Evolutionary conservation across 208 protist genomes (phyloP), one percentile per base, ranked within the genome.

Genomic region (Leishmania martiniquensis): DNA sequence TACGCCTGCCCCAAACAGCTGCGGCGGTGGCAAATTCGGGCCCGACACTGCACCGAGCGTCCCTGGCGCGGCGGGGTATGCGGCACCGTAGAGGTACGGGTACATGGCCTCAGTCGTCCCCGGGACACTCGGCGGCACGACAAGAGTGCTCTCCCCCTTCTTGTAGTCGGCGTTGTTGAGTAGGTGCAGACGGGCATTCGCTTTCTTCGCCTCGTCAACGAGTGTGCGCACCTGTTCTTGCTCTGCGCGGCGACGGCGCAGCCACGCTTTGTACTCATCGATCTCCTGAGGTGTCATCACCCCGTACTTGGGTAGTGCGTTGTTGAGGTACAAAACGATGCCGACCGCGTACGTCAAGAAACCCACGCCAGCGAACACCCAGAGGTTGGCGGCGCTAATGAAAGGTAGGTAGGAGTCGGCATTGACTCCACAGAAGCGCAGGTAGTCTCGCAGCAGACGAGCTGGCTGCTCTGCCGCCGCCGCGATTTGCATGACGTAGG

Each of bases 291-390:
- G 81, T 12, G 87, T 91, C 89, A 96, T 93, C 72, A 95, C 82
- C 37, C 91, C 91, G 70, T 95, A 94, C 80, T 94, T 94, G 67
- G 91, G 89, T 34, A 94, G 67, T 9, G 89, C 65, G 77, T 96
- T 91, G 59, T 74, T 85, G 4, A 96, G 79, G 75, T 96, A 94
- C 54, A 96, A n/a, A 76, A 72, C 13, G 32, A 83, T 13, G 25
- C 87, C 87, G 2, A 93, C 73, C 29, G 77, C 69, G 72, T 91
- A 95, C 20, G 81, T 86, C 51, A 89, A 73, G 84, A 81, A 93
- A 25, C 89, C 88, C 32, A 89, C 78, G 0, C 62, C 82, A 63
- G 73, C 76, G 67, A 95, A 93, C 17, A 94, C 80, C 84, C 90
- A 94, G 4, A 95, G 54, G 34, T 86, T 76, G 52, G 74, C 74